phyloP scores from a whole-genome alignment of 2,329 filamentous ascomycete genomes.

The Colletotrichum sojae region DNA sequence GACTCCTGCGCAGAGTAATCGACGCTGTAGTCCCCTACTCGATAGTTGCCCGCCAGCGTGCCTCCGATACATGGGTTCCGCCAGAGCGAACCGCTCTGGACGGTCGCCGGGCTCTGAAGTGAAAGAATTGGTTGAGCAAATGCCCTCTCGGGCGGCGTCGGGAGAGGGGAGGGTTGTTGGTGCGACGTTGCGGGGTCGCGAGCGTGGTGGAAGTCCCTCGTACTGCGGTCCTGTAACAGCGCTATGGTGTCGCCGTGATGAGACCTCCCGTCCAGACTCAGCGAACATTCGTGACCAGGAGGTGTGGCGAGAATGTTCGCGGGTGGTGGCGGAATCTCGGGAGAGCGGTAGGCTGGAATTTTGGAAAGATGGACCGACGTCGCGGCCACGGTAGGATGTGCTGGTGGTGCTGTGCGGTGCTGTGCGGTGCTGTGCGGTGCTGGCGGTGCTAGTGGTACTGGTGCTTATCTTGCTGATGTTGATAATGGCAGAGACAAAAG shows the following conservation, averaged over 20 bases:
- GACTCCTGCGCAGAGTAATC: slow-evolving; percentile 79
- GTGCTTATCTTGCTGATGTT: slow-evolving; percentile 4
- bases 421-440: slow-evolving; percentile 1
- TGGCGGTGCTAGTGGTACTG: slow-evolving; percentile 7
- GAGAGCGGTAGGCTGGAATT: slow-evolving; percentile 7
- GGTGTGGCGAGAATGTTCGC: slow-evolving; percentile 40
- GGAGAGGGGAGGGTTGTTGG: slow-evolving; percentile 34
- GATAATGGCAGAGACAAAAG: slow-evolving; percentile 21
- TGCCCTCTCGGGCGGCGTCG: slow-evolving; percentile 69
- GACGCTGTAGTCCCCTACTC: slow-evolving; percentile 81
- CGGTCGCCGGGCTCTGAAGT: slow-evolving; percentile 75
- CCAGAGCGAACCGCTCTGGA: slow-evolving; percentile 84
- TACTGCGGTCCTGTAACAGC: slow-evolving; percentile 35
- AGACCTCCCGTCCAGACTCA: slow-evolving; percentile 44
- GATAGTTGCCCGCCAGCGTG: slow-evolving; percentile 83
- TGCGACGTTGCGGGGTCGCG: slow-evolving; percentile 45
- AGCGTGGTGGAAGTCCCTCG: slow-evolving; percentile 43
- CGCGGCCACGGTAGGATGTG: neutral
- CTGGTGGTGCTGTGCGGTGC: neutral
- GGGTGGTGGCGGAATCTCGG: slow-evolving; percentile 28
- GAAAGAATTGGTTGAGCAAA: slow-evolving; percentile 69
- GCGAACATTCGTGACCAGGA: slow-evolving; percentile 48
- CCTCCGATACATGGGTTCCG: slow-evolving; percentile 80
- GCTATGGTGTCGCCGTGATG: slow-evolving; percentile 39
- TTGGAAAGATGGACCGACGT: slow-evolving; percentile 8